Evolutionary conservation across 805 yeast genomes (phyloP), one percentile per base, ranked within the genome.

Genomic region (Yamadazyma nakazawae): DNA sequence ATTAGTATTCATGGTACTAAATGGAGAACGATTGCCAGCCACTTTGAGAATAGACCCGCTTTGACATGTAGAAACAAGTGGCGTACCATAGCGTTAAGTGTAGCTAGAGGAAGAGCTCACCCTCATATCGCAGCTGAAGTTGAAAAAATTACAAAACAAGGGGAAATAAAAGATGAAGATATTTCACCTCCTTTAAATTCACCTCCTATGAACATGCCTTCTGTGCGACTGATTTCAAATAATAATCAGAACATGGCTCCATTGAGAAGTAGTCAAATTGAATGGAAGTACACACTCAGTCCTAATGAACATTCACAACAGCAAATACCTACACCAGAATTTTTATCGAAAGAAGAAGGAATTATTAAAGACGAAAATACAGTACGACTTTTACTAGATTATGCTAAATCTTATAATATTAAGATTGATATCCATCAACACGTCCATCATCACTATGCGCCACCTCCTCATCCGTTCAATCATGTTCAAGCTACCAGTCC

Each of bases 21-120:
- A 60, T 91, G 98, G 98, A 78, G 94, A 56, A 80, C 85, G 1
- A 85, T 91, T 1, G 81, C 95, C 1, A 59, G 67, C 37, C 83
- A 80, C 40, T 79, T 91, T 74, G 75, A 78, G 35, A 85, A 91
- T 38, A 70, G 98, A 46, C 96, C 97, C 5, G 83, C 94, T 51
- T 75, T 91, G 47, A 88, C 96, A 0, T 90, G 97, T 62, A 73
- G 98, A 51, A 91, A 91, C 65, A 75, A 97, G 51, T 91, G 97
- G 97, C 77, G 97, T 55, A 89, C 87, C 58, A 78, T 88, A 30
- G 84, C 85, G 48, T 85, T 91, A 1, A 82, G 81, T 53, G 88
- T 85, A 34, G 88, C 82, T 4, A 66, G 87, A 60, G 84, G 84
- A 28, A 76, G 78, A 53, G 89, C 91, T 0, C 62, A 72, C 36